A percentile compares a stretch with the other conserved stretches of the same genome.
These are phyloP conservation scores for Paxillus ammoniavirescens DNA, from an alignment of 768 basidiomycete species.

Conservation along the genomic window DNA sequence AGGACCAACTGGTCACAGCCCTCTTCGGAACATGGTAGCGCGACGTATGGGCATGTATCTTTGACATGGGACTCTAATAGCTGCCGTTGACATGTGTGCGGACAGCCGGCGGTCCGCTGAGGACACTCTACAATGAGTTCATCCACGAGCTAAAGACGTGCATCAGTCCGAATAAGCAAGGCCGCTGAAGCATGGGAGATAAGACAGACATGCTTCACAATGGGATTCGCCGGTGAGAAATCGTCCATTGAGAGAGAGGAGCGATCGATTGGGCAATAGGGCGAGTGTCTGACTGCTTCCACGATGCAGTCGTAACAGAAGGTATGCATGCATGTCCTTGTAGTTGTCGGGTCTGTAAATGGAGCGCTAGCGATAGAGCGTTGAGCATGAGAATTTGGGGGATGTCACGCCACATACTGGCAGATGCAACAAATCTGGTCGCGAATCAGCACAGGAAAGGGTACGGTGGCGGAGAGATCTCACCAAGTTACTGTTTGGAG, in stretches of 20 bases:
- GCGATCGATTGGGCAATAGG: conserved; percentile 84
- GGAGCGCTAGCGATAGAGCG: conserved; percentile 46
- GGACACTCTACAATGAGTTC: conserved; percentile 77
- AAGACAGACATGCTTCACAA: conserved; percentile 56
- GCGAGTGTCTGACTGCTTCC: conserved; percentile 63
- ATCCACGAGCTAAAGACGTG: conserved; percentile 64
- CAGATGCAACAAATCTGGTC: conserved; percentile 78
- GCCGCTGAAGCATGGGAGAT: conserved; percentile 2
- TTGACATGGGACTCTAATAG: conserved; percentile 60
- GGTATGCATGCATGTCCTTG: conserved; percentile 76
- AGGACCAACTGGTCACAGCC: conserved; percentile 44
- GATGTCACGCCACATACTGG: conserved; percentile 39
- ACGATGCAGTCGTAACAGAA: conserved; percentile 83
- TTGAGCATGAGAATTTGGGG: conserved; percentile 5
- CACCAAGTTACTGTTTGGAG: conserved; percentile 68
- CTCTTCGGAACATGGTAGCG: conserved; percentile 48
- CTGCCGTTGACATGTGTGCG: conserved; percentile 64
- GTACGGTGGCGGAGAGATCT: conserved; percentile 18
- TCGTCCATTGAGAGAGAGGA: conserved; percentile 59
- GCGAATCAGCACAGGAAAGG: not conserved
- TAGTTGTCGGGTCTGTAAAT: conserved; percentile 74
- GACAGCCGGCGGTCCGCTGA: conserved; percentile 57
- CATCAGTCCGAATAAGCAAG: conserved; percentile 4
- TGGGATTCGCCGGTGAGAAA: conserved; percentile 65
- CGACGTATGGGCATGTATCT: conserved; percentile 57